Evolutionary conservation across 2,329 filamentous ascomycete species (phyloP), one percentile per base, ranked within the genome.

Genomic region (Furcasterigmium sp.): DNA sequence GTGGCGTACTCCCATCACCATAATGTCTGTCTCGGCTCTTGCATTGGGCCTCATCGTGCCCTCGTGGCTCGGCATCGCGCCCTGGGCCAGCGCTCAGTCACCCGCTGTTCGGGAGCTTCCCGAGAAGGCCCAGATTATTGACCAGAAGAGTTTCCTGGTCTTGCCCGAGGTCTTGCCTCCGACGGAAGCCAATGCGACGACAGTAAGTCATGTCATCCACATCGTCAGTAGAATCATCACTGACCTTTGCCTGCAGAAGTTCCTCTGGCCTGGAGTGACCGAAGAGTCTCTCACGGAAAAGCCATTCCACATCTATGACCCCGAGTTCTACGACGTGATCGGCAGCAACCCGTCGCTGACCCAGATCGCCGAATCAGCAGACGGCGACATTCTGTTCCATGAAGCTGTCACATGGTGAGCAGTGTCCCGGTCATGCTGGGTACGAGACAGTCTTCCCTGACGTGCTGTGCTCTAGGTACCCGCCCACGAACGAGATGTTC

Each of bases 401-500:
- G 76, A 80, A 50, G 76, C 75, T 7, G 71, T 75, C 9, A 65
- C 76, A 0, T 80, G 73, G 72, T 32, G 29, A 32, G 29, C 17
- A n/a, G 29, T 15, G n/a, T 11, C 26, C 3, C 26, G n/a, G n/a
- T n/a, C n/a, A n/a, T n/a, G n/a, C n/a, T n/a, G n/a, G n/a, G n/a
- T n/a, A n/a, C n/a, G n/a, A n/a, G n/a, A n/a, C n/a, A n/a, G n/a
- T n/a, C n/a, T n/a, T n/a, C n/a, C n/a, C n/a, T n/a, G n/a, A n/a
- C n/a, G n/a, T n/a, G n/a, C n/a, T n/a, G n/a, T n/a, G n/a, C n/a
- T n/a, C n/a, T 15, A 29, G n/a, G 28, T 70, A 65, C 19, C 59
- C 54, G 15, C 64, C 64, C 1, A 75, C 69, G 0, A 68, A 77
- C 17, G 73, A 77, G 46, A 61, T 76, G 32, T 77, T 78, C 50